Evolutionary conservation across 2,329 filamentous ascomycete genomes (phyloP), one percentile per base, ranked within the genome.

Genomic region (Trichoderma koningii): DNA sequence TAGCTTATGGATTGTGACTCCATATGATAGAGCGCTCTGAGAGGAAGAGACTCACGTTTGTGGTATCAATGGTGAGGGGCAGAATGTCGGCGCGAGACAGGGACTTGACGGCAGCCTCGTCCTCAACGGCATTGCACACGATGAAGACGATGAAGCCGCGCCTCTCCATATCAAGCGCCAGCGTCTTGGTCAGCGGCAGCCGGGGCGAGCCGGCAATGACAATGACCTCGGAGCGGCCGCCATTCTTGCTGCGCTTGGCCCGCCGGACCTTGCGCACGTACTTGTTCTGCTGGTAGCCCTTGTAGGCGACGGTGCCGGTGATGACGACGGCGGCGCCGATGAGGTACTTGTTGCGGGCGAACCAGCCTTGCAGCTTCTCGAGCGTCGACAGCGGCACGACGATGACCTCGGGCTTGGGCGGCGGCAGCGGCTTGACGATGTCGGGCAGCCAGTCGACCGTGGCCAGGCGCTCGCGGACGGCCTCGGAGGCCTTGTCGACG

Each of bases 141-240:
- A 99, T 83, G 76, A 93, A 99, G 64, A 98, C 92, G 67, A 98
- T 91, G 76, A 96, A 98, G 5, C 95, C 95, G 69, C 93, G 87
- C 66, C 93, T 84, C 78, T 98, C 95, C 70, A 99, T 82, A 73
- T 99, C 95, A 55, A 93, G 79, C 2, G 92, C 88, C 62, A 98
- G 81, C 12, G 92, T 92, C 72, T 89, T 89, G 7, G 92, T 94
- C 73, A 97, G 83, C 17, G 93, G 90, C 71, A 96, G 88, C 56
- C 89, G 87, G 2, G 92, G 90, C 21, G 92, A 93, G n/a, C 94
- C 94, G 23, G 93, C 93, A 68, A 98, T 85, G 30, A 98, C 90
- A 74, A 87, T 81, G 5, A 98, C 94, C 76, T 99, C 95, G 68
- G 89, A 87, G 61, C 95, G 85, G 4, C 91, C 92, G 26, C 95